phyloP scores from a whole-genome alignment of 768 basidiomycete genomes.

The Pleurotus sapidus region DNA sequence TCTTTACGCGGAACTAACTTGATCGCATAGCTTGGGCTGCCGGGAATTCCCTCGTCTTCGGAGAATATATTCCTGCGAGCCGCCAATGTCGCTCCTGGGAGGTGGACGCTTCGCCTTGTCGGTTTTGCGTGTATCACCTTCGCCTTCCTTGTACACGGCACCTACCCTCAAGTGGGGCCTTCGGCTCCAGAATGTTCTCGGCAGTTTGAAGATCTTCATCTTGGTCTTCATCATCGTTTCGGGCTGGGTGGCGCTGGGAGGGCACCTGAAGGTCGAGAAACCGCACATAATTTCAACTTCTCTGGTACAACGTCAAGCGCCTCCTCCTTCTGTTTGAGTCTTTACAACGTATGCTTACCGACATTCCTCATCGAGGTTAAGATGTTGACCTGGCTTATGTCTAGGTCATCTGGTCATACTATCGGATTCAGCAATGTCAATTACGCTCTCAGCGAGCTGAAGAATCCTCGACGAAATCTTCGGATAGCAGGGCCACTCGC shows the following conservation, averaged over 20 bases:
- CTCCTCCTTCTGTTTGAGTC: slow-evolving; percentile 47
- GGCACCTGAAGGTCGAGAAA: slow-evolving; percentile 26
- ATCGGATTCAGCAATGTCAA: slow-evolving; percentile 68
- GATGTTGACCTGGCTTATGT: neutral
- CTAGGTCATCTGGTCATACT: slow-evolving; percentile 49
- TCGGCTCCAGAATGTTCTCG: slow-evolving; percentile 61
- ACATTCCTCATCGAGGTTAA: neutral
- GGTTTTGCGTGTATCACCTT: slow-evolving; percentile 36
- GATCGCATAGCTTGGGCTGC: slow-evolving; percentile 30
- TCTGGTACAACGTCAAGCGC: slow-evolving; percentile 44
- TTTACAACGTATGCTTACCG: slow-evolving; percentile 41
- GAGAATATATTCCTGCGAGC: slow-evolving; percentile 47
- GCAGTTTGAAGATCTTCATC: slow-evolving; percentile 51
- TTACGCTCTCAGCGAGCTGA: slow-evolving; percentile 63
- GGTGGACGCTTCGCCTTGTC: slow-evolving; percentile 30
- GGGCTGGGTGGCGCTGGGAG: slow-evolving; percentile 43
- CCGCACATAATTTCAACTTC: slow-evolving; percentile 32
- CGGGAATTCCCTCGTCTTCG: slow-evolving; percentile 53
- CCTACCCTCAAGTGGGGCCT: slow-evolving; percentile 50
- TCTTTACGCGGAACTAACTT: neutral
- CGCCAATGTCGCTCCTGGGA: slow-evolving; percentile 24
- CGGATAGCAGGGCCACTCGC: slow-evolving; percentile 64
- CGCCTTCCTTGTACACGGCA: slow-evolving; percentile 36
- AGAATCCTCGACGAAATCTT: slow-evolving; percentile 59
- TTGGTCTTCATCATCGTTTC: slow-evolving; percentile 45